A percentile compares a stretch with the other conserved stretches of the same genome.
phyloP scores from a whole-genome alignment of 345 rosid species.

The Nasturtium officinale region DNA sequence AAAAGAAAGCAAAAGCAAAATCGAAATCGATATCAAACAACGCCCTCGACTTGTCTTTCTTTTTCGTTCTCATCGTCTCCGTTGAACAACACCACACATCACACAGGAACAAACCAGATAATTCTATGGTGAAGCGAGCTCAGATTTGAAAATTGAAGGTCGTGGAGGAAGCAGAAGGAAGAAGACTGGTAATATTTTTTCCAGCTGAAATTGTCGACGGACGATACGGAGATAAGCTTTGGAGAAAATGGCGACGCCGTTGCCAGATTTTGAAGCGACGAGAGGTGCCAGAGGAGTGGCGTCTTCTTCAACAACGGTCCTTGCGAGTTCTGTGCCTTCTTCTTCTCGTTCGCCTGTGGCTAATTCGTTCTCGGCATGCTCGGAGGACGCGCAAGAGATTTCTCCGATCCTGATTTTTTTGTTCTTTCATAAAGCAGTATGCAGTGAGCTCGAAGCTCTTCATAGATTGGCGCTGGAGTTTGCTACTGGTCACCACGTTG shows the following conservation, averaged over 20 bases:
- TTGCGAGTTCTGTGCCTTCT: conserved; percentile 42
- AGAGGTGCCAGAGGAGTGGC: conserved; percentile 40
- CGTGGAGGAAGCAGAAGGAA: conserved; percentile 12
- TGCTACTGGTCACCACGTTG: conserved; percentile 66
- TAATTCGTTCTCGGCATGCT: conserved; percentile 30
- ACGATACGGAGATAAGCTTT: conserved; percentile 34
- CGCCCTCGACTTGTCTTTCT: conserved; percentile 40
- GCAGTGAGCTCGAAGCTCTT: conserved; percentile 82
- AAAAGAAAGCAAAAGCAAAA: conserved; percentile 31
- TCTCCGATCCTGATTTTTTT: conserved; percentile 82
- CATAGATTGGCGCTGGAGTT: conserved; percentile 70
- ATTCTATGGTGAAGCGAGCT: conserved; percentile 36
- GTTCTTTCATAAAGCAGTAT: conserved; percentile 80
- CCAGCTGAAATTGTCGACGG: conserved; percentile 20
- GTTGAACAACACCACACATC: conserved; percentile 44
- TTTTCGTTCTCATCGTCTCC: conserved; percentile 41
- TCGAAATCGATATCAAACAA: conserved; percentile 41
- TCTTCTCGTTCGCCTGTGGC: conserved; percentile 36
- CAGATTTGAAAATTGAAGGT: conserved; percentile 41
- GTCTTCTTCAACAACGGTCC: conserved; percentile 41
- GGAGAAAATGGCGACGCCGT: conserved; percentile 75
- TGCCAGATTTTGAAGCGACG: conserved; percentile 61
- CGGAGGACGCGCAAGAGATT: conserved; percentile 47
- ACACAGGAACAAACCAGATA: conserved; percentile 21
- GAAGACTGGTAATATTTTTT: conserved; percentile 9